These are phyloP conservation scores for Diddensiella santjacobensis DNA, from an alignment of 805 yeast species.

Conservation along the genomic window DNA sequence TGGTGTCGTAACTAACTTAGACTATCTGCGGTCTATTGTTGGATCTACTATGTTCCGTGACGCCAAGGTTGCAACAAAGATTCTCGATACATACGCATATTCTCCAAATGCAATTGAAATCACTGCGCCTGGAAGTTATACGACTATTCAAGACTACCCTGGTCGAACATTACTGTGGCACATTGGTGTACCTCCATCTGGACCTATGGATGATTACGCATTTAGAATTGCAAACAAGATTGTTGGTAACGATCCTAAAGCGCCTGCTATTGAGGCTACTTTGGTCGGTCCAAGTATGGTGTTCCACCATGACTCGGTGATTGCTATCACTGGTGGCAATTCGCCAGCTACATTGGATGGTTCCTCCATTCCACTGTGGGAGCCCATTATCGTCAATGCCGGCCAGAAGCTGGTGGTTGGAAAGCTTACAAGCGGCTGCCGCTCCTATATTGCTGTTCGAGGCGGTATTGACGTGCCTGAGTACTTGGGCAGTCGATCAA, in stretches of 20 bases:
- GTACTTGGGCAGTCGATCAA: conserved; percentile 92
- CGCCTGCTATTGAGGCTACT: conserved; percentile 91
- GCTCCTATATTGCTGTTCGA: conserved; percentile 84
- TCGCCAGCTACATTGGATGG: conserved; percentile 67
- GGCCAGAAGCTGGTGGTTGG: conserved; percentile 84
- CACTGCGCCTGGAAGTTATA: conserved; percentile 85
- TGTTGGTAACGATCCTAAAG: conserved; percentile 77
- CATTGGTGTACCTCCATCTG: conserved; percentile 97
- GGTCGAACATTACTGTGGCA: conserved; percentile 85
- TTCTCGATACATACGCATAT: conserved; percentile 77
- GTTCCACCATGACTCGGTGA: conserved; percentile 75
- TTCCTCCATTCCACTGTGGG: conserved; percentile 54
- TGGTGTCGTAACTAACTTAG: conserved; percentile 88
- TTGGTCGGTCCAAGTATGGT: conserved; percentile 79
- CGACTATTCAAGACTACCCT: conserved; percentile 94
- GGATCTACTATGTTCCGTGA: conserved; percentile 77
- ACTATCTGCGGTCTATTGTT: conserved; percentile 82
- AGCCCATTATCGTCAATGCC: conserved; percentile 62
- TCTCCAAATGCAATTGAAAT: conserved; percentile 82
- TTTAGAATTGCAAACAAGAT: conserved; percentile 85
- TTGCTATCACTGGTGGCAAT: conserved; percentile 86
- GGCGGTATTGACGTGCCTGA: conserved; percentile 94
- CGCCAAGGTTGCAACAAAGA: conserved; percentile 82
- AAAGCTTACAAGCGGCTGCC: conserved; percentile 75
- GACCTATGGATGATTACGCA: conserved; percentile 94